These are phyloP conservation scores for Cyberlindnera misumaiensis DNA, from an alignment of 805 yeast genomes.

Conservation along the genomic window DNA sequence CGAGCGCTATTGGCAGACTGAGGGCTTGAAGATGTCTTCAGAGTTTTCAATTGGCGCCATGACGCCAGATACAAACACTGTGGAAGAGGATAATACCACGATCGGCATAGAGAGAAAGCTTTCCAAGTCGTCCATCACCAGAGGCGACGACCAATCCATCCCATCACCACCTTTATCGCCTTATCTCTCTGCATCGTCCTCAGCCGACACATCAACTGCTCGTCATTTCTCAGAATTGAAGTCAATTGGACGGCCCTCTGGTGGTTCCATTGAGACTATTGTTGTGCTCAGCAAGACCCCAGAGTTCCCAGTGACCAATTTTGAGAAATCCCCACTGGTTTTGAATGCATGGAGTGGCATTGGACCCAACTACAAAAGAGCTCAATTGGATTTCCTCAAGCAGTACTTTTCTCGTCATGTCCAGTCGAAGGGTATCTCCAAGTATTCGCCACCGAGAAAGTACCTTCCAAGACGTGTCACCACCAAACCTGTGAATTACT, in stretches of 20 bases:
- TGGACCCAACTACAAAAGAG: slow-evolving; percentile 36
- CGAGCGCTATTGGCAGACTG: neutral
- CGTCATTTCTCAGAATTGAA: slow-evolving; percentile 12
- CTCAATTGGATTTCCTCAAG: slow-evolving; percentile 45
- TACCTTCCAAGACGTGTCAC: slow-evolving; percentile 20
- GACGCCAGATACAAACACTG: slow-evolving; percentile 20
- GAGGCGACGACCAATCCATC: slow-evolving; percentile 26
- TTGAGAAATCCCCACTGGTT: slow-evolving; percentile 38
- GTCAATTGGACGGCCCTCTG: slow-evolving; percentile 9
- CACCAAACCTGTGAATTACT: slow-evolving; percentile 9
- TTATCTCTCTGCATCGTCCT: slow-evolving; percentile 20
- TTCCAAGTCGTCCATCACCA: slow-evolving; percentile 20
- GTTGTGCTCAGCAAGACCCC: slow-evolving; percentile 9
- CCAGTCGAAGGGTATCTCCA: slow-evolving; percentile 18
- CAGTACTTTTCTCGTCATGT: slow-evolving; percentile 32
- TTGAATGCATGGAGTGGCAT: slow-evolving; percentile 47
- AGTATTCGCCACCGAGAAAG: slow-evolving; percentile 12
- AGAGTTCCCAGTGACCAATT: slow-evolving; percentile 43
- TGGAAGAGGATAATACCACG: slow-evolving; percentile 3
- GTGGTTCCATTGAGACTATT: slow-evolving; percentile 13
- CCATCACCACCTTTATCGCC: slow-evolving; percentile 43
- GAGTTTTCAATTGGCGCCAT: slow-evolving; percentile 16
- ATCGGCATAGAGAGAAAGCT: slow-evolving; percentile 19
- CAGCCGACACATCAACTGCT: slow-evolving; percentile 1
- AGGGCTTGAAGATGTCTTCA: slow-evolving; percentile 6